These are phyloP conservation scores for Basidiobolus meristosporus DNA, from an alignment of 371 early-diverging fungal species.

Conservation along the genomic window DNA sequence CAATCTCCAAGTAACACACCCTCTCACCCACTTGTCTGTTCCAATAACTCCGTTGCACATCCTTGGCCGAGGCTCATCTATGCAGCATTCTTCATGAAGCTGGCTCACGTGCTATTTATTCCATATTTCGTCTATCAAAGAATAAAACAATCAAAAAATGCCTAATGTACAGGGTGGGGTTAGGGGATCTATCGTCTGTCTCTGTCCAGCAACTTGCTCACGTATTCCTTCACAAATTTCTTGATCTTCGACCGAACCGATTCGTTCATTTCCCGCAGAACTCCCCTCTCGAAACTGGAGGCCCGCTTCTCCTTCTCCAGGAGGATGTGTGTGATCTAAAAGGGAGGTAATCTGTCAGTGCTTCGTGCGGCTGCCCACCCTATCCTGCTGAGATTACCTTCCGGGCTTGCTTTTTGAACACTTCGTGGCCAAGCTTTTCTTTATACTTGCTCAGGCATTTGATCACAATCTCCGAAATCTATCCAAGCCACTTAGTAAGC, in stretches of 20 bases:
- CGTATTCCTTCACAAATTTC: slow-evolving; percentile 24
- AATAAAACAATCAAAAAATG: too few relatives aligned
- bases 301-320: slow-evolving; percentile 35
- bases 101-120: too few relatives aligned
- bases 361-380: neutral
- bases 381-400: slow-evolving; percentile 15
- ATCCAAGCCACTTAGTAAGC: neutral
- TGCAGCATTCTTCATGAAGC: too few relatives aligned
- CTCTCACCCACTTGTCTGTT: too few relatives aligned
- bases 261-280: slow-evolving; percentile 18
- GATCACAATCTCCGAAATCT: slow-evolving; percentile 35
- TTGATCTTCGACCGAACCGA: slow-evolving; percentile 31
- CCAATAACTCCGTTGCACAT: too few relatives aligned
- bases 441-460: slow-evolving; percentile 41
- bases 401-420: slow-evolving; percentile 49
- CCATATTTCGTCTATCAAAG: too few relatives aligned
- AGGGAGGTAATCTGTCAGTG: neutral
- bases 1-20: too few relatives aligned
- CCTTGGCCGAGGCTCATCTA: too few relatives aligned
- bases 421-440: slow-evolving; percentile 22
- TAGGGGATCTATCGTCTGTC: neutral
- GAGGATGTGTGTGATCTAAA: slow-evolving; percentile 26
- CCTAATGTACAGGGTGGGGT: too few relatives aligned
- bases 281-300: slow-evolving; percentile 14
- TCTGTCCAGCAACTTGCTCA: slow-evolving; percentile 10